Percentiles rank a stretch among this genome's conserved stretches.
Conservation (phyloP, 805 yeast genomes). For the Candida coquimbonensis region DNA sequence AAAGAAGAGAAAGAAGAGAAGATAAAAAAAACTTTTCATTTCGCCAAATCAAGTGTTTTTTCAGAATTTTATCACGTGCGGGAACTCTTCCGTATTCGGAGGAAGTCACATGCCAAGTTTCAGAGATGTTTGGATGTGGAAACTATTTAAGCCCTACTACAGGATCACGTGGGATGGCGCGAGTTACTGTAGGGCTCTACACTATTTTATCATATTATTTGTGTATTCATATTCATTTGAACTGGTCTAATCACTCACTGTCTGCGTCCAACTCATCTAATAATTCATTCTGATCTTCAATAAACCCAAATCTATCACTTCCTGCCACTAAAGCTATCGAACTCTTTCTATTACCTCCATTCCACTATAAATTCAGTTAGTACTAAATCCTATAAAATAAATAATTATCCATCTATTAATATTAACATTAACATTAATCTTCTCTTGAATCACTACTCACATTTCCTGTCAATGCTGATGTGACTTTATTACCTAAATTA, state of each 20-base stretch:
- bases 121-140: no score
- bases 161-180: background rate
- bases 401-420: no score
- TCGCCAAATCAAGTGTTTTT: background rate
- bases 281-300: constrained; percentile 34
- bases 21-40: constrained; percentile 3
- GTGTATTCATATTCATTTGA: background rate
- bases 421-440: background rate
- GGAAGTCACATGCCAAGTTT: no score
- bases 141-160: background rate
- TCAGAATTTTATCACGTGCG: background rate
- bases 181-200: no score
- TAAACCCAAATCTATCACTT: constrained; percentile 28
- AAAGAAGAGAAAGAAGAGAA: background rate
- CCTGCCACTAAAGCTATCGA: constrained; percentile 17
- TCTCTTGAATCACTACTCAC: constrained; percentile 15
- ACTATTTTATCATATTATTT: background rate
- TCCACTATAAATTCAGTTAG: constrained; percentile 14
- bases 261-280: constrained; percentile 32
- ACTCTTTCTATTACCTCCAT: constrained; percentile 4
- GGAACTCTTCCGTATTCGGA: background rate
- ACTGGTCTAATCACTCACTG: constrained; percentile 7
- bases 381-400: constrained; percentile 1
- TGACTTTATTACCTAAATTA: constrained; percentile 18
- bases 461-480: constrained; percentile 20